phyloP scores from a whole-genome alignment of 768 basidiomycete species.

The Suillus clintonianus region DNA sequence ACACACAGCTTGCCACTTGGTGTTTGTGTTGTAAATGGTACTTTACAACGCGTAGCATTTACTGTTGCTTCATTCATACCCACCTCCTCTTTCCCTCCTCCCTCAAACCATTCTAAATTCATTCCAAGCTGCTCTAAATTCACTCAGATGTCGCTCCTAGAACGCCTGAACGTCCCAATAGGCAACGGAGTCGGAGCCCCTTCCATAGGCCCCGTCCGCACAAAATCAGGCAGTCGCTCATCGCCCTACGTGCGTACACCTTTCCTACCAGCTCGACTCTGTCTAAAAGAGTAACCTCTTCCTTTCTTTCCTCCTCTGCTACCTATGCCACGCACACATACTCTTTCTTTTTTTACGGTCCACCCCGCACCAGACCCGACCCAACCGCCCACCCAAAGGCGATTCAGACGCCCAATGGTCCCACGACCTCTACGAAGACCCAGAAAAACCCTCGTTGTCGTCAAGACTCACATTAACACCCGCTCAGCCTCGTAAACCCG shows the following conservation, averaged over 20 bases:
- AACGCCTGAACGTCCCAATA: conserved; percentile 27
- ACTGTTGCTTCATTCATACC: too few relatives aligned
- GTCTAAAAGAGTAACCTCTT: conserved; percentile 16
- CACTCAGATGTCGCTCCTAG: conserved; percentile 27
- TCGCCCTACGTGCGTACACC: conserved; percentile 38
- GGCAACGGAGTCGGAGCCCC: conserved; percentile 15
- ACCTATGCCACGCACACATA: too few relatives aligned
- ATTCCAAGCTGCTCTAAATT: too few relatives aligned
- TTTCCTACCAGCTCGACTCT: conserved; percentile 26
- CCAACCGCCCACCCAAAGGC: conserved; percentile 62
- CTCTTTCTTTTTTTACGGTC: background rate
- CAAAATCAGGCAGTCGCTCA: conserved; percentile 29
- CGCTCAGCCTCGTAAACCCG: conserved; percentile 50
- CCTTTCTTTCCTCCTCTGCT: background rate
- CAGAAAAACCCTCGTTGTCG: conserved; percentile 56
- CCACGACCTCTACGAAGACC: conserved; percentile 67
- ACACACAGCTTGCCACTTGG: too few relatives aligned
- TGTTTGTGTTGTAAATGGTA: too few relatives aligned
- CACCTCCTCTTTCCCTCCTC: too few relatives aligned
- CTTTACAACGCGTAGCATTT: too few relatives aligned
- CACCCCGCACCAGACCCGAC: conserved; percentile 27
- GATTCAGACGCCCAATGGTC: conserved; percentile 68
- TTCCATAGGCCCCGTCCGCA: conserved; percentile 26
- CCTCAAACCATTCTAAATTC: too few relatives aligned
- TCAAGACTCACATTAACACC: conserved; percentile 52